phyloP scores from a whole-genome alignment of 495 filamentous ascomycete genomes.

The Monascus purpureus region DNA sequence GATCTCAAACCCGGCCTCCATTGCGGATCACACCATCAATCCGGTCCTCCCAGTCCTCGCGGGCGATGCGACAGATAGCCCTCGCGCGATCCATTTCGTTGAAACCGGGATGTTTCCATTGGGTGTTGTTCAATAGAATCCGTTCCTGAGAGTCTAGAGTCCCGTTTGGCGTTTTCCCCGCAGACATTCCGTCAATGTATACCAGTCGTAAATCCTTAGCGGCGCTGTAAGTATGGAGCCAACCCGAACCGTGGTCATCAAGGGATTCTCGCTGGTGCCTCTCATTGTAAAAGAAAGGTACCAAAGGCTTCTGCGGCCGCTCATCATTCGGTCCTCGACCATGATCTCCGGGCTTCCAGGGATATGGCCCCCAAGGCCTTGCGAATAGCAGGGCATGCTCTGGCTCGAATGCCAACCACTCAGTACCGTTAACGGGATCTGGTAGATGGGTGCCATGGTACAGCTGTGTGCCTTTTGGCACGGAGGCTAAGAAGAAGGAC shows the following conservation, averaged over 20 bases:
- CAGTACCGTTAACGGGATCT: constrained; percentile 31
- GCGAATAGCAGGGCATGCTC: constrained; percentile 50
- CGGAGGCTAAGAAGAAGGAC: constrained; percentile 44
- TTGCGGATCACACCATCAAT: constrained; percentile 49
- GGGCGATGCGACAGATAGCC: constrained; percentile 34
- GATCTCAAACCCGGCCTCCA: constrained; percentile 58
- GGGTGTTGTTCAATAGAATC: constrained; percentile 25
- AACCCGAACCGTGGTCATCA: constrained; percentile 18
- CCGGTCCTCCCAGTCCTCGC: constrained; percentile 28
- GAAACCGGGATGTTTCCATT: constrained; percentile 4
- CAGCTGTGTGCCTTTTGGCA: constrained; percentile 44
- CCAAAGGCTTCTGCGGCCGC: background rate
- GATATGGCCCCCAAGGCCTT: constrained; percentile 6
- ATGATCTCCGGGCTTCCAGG: constrained; percentile 1
- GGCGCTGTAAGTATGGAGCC: constrained; percentile 40
- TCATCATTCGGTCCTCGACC: background rate
- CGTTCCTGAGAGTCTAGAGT: constrained; percentile 48
- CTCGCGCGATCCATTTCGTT: constrained; percentile 32
- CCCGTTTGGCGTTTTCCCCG: constrained; percentile 42
- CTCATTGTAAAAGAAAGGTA: background rate
- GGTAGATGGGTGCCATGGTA: constrained; percentile 41
- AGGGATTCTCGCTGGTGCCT: background rate
- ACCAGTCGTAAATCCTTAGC: constrained; percentile 36
- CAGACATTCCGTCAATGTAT: constrained; percentile 49
- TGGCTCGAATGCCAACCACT: constrained; percentile 61